Percentiles rank a stretch among this genome's conserved stretches.
Evolutionary conservation across 805 yeast species (phyloP).

Genomic region (Lachancea sp.): DNA sequence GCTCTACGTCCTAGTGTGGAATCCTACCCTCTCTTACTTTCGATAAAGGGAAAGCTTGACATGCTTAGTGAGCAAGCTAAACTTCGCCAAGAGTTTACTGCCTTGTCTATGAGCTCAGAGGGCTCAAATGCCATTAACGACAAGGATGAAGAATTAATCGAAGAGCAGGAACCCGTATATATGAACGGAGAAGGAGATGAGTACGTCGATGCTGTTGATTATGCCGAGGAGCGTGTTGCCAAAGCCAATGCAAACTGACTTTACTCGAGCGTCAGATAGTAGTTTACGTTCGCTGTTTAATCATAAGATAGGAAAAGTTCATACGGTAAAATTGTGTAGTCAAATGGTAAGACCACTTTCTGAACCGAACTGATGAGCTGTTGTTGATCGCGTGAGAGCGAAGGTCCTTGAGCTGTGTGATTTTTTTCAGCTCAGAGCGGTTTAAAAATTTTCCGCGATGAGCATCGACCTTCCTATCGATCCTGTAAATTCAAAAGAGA

Average conservation of each 20-base stretch:
- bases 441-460: slow-evolving; percentile 6
- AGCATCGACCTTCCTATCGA: not conserved
- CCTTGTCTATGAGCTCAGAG: slow-evolving; percentile 27
- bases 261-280: not conserved
- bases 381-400: not conserved
- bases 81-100: slow-evolving; percentile 51
- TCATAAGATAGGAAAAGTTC: not conserved
- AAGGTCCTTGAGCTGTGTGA: not conserved
- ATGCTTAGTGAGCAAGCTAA: slow-evolving; percentile 69
- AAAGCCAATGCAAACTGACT: not conserved
- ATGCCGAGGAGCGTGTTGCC: slow-evolving; percentile 6
- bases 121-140: slow-evolving; percentile 26
- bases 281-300: not conserved
- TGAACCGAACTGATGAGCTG: too few relatives aligned
- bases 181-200: slow-evolving; percentile 43
- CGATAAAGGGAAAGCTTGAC: slow-evolving; percentile 81
- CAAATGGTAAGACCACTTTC: too few relatives aligned
- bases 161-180: slow-evolving; percentile 36
- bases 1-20: slow-evolving; percentile 50
- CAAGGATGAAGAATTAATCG: slow-evolving; percentile 23
- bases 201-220: slow-evolving; percentile 35
- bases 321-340: not conserved
- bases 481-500: not conserved
- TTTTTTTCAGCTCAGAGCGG: not conserved
- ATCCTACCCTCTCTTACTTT: slow-evolving; percentile 60